Percentiles rank a stretch among this genome's conserved stretches.
These are phyloP conservation scores for Nyssa sinensis DNA, from an alignment of 148 eudicot species.

Conservation along the genomic window DNA sequence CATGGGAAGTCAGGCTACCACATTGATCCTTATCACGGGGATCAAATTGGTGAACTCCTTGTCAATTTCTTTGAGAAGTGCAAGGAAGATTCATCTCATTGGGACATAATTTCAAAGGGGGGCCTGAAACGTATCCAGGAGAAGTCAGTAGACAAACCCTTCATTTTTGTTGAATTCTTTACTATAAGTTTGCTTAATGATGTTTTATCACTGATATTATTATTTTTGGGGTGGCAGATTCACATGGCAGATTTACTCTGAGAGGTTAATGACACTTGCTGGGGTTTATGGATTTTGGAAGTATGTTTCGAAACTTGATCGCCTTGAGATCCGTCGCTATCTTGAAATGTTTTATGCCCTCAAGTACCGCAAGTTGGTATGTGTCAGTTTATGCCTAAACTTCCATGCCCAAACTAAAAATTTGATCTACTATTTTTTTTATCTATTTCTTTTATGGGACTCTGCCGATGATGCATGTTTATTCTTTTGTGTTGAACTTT, in stretches of 20 bases:
- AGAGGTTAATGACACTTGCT: constrained; percentile 30
- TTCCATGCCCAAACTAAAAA: too few species aligned
- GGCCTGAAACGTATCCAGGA: constrained; percentile 27
- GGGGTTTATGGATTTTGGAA: constrained; percentile 38
- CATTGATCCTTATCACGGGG: constrained; percentile 29
- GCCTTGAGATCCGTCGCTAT: constrained; percentile 24
- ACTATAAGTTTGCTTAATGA: neutral
- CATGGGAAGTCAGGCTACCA: constrained; percentile 34
- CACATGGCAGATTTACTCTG: constrained; percentile 36
- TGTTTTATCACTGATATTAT: neutral
- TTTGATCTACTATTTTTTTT: too few species aligned
- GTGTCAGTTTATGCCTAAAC: neutral
- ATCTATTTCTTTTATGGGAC: too few species aligned
- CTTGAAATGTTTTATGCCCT: constrained; percentile 35
- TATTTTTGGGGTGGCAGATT: constrained; percentile 16
- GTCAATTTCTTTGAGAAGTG: constrained; percentile 27
- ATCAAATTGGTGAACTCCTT: constrained; percentile 20
- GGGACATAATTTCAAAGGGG: constrained; percentile 24
- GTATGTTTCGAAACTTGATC: constrained; percentile 24
- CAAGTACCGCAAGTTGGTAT: constrained; percentile 23
- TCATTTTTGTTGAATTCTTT: too few species aligned
- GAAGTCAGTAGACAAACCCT: constrained; percentile 15
- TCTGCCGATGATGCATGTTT: too few species aligned
- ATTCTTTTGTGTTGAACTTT: neutral
- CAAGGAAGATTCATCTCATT: constrained; percentile 22